Percentiles rank a stretch among this genome's conserved stretches.
phyloP scores from a whole-genome alignment of 2,329 filamentous ascomycete genomes.

The Phoma sp. region DNA sequence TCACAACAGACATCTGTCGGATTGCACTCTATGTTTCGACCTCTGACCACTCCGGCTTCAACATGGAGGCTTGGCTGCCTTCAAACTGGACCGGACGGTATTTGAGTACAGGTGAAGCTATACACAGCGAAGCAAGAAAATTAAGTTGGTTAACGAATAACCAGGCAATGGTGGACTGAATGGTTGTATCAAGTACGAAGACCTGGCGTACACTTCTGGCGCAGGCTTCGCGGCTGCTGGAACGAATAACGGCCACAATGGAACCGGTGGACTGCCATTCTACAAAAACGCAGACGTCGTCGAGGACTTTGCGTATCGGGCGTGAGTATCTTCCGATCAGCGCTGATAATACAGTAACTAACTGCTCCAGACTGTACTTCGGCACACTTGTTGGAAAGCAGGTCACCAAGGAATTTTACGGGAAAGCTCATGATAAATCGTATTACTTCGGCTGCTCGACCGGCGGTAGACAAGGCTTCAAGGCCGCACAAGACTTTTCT shows the following conservation, averaged over 20 bases:
- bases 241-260: constrained; percentile 54
- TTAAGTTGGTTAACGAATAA: not conserved
- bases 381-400: constrained; percentile 49
- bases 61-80: constrained; percentile 55
- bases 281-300: constrained; percentile 55
- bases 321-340: constrained; percentile 25
- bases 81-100: constrained; percentile 51
- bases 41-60: constrained; percentile 49
- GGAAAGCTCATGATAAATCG: constrained; percentile 49
- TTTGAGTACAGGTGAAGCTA: constrained; percentile 19
- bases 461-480: constrained; percentile 48
- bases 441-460: constrained; percentile 49
- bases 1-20: constrained; percentile 50
- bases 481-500: constrained; percentile 42
- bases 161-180: constrained; percentile 50
- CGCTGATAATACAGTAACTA: not conserved
- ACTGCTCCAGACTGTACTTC: constrained; percentile 36
- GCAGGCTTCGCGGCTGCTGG: constrained; percentile 51
- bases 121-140: not conserved
- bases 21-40: constrained; percentile 51
- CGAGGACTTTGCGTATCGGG: constrained; percentile 57
- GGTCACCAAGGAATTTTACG: constrained; percentile 50
- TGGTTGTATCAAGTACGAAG: constrained; percentile 50
- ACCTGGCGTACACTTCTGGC: constrained; percentile 47
- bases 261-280: constrained; percentile 54